Percentiles rank a stretch among this genome's conserved stretches.
Conservation (phyloP, 2,329 filamentous ascomycete genomes). For the Alternaria novae-zelandiae region DNA sequence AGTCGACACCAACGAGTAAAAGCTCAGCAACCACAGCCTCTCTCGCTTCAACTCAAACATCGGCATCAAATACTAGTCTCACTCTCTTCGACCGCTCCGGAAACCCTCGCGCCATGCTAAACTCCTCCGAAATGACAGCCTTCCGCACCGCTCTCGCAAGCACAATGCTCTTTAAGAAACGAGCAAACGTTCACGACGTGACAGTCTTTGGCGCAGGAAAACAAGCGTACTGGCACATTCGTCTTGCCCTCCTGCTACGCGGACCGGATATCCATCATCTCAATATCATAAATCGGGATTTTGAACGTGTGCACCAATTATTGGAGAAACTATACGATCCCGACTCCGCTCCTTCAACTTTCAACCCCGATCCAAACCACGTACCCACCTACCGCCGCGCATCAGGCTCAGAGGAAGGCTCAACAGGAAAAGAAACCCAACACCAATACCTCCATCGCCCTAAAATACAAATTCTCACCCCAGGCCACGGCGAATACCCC, state of each 20-base stretch:
- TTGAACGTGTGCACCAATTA: slow-evolving; percentile 63
- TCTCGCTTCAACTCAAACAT: slow-evolving; percentile 18
- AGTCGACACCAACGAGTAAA: slow-evolving; percentile 26
- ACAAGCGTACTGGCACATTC: slow-evolving; percentile 94
- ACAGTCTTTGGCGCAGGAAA: slow-evolving; percentile 87
- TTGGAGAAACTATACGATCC: slow-evolving; percentile 63
- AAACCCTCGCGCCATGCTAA: slow-evolving; percentile 67
- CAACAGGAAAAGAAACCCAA: slow-evolving; percentile 1
- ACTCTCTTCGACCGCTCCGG: slow-evolving; percentile 65
- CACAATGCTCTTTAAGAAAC: slow-evolving; percentile 67
- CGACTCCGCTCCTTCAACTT: slow-evolving; percentile 37
- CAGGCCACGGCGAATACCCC: slow-evolving; percentile 71
- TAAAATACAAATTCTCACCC: slow-evolving; percentile 74
- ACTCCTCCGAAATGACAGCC: slow-evolving; percentile 71
- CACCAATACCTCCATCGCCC: slow-evolving; percentile 32
- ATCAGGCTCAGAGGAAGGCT: background rate
- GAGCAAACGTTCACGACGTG: slow-evolving; percentile 74
- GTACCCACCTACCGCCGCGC: slow-evolving; percentile 21
- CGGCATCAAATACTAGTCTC: slow-evolving; percentile 57
- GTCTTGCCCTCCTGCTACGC: slow-evolving; percentile 78
- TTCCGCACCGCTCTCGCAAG: slow-evolving; percentile 71
- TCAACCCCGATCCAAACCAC: slow-evolving; percentile 14
- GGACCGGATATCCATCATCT: slow-evolving; percentile 74
- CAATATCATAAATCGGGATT: slow-evolving; percentile 81
- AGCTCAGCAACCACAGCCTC: slow-evolving; percentile 30